Evolutionary conservation across 1,284 basidiomycete genomes (phyloP), one percentile per base, ranked within the genome.

Genomic region (Sanghuangporus weigelae): DNA sequence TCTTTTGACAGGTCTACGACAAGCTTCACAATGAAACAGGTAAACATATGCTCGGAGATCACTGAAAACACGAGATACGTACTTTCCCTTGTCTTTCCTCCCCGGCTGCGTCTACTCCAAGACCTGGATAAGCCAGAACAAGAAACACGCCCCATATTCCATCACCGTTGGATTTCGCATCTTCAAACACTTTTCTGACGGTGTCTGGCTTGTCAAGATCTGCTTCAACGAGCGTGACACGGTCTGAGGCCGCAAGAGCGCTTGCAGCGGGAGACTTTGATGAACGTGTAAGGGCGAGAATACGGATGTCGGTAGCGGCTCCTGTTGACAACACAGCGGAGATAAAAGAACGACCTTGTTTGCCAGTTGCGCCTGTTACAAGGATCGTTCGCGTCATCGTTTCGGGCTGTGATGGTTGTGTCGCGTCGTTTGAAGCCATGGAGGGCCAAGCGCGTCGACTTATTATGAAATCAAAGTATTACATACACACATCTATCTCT

Each of bases 41-140:
- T 7, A 21, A 38, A 53, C 23, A 7, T 51, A 19, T 51, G 23
- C 48, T 26, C 19, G 38, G 35, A 6, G 8, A 48, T 19, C 16
- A 59, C 10, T n/a, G 53, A 19, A 60, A 57, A 16, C 11, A 42
- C 12, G 10, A 14, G 38, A 19, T 19, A 65, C 70, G 35, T 49
- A 78, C 78, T 70, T 75, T 78, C 4, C 78, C 78, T 58, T 80
- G 78, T 51, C 66, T 72, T 66, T 78, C 77, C 65, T 77, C 78
- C 3, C 72, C 74, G 56, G 73, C 74, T 14, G 73, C 75, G 60
- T 73, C 72, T 4, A 72, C 76, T 19, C 78, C 77, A 10, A 80
- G 73, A 5, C 78, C 79, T 21, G 77, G 75, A 58, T 72, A 78
- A 7, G 74, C 75, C 2, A 79, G 70, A n/a, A 74, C 74, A 39